A percentile compares a stretch with the other conserved stretches of the same genome.
These are phyloP conservation scores for Pythium dissotocum DNA, from an alignment of 352 stramenopile species.

Conservation along the genomic window DNA sequence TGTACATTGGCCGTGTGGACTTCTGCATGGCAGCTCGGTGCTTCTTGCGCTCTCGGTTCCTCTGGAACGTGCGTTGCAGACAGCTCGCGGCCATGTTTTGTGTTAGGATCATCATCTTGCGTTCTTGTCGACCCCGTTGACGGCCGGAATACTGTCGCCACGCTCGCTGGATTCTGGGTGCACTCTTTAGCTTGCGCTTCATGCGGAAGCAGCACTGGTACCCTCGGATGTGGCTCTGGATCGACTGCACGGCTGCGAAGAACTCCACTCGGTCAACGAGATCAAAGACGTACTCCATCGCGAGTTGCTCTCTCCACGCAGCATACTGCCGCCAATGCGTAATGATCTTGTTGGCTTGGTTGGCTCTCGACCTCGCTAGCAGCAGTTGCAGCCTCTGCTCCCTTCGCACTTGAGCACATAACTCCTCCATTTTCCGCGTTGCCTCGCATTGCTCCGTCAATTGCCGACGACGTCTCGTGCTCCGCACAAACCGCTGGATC, in stretches of 20 bases:
- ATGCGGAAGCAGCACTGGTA: conserved; percentile 47
- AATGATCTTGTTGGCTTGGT: conserved; percentile 34
- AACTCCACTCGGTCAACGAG: conserved; percentile 57
- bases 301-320: conserved; percentile 33
- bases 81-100: conserved; percentile 43
- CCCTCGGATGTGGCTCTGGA: conserved; percentile 43
- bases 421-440: conserved; percentile 25
- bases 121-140: conserved; percentile 22
- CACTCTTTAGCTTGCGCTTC: conserved; percentile 29
- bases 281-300: conserved; percentile 18
- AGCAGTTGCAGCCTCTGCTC: conserved; percentile 17
- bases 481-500: conserved; percentile 35
- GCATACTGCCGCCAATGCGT: conserved; percentile 33
- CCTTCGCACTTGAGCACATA: conserved; percentile 8
- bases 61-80: conserved; percentile 51
- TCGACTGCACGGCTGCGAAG: conserved; percentile 36
- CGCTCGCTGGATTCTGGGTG: conserved; percentile 37
- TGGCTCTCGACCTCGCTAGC: not conserved
- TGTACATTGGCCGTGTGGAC: conserved; percentile 50
- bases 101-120: conserved; percentile 29
- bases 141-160: conserved; percentile 33
- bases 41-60: conserved; percentile 32
- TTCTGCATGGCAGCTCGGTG: conserved; percentile 33
- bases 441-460: not conserved
- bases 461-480: conserved; percentile 1